Conservation (phyloP, 108 stramenopile genomes). For the Conticribra weissflogii region DNA sequence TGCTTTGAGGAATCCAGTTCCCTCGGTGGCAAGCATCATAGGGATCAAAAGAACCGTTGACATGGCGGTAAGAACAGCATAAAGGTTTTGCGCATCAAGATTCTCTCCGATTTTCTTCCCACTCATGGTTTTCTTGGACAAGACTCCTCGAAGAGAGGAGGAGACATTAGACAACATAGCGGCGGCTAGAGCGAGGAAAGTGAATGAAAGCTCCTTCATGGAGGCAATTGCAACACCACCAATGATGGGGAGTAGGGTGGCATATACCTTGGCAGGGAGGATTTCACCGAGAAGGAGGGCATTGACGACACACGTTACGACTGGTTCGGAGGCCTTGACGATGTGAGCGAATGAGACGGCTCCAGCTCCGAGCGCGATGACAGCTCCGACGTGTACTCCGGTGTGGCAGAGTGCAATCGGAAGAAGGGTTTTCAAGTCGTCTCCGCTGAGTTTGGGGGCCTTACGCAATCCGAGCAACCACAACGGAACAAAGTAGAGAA, state of each 20-base stretch:
- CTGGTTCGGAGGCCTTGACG: slow-evolving; percentile 99
- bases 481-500: slow-evolving; percentile 86
- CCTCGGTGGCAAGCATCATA: slow-evolving; percentile 89
- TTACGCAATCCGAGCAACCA: slow-evolving; percentile 89
- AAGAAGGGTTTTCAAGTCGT: slow-evolving; percentile 90
- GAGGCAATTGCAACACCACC: slow-evolving; percentile 97
- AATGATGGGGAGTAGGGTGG: slow-evolving; percentile 96
- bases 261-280: slow-evolving; percentile 86
- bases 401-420: slow-evolving; percentile 97
- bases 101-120: slow-evolving; percentile 97
- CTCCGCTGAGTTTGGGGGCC: slow-evolving; percentile 86
- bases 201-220: slow-evolving; percentile 98
- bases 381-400: slow-evolving; percentile 95
- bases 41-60: slow-evolving; percentile 91
- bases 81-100: slow-evolving; percentile 95
- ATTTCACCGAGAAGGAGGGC: slow-evolving; percentile 89
- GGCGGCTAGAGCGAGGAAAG: slow-evolving; percentile 90
- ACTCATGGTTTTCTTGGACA: slow-evolving; percentile 94
- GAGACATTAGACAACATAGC: slow-evolving; percentile 98
- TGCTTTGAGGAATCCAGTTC: slow-evolving; percentile 82
- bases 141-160: slow-evolving; percentile 94
- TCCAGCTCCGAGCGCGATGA: slow-evolving; percentile 96
- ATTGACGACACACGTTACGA: slow-evolving; percentile 93
- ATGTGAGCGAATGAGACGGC: slow-evolving; percentile 99
- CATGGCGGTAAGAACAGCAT: slow-evolving; percentile 97